Base-by-base conservation (phyloP, 2,329 filamentous ascomycete genomes). In the Venturia oleaginea region DNA sequence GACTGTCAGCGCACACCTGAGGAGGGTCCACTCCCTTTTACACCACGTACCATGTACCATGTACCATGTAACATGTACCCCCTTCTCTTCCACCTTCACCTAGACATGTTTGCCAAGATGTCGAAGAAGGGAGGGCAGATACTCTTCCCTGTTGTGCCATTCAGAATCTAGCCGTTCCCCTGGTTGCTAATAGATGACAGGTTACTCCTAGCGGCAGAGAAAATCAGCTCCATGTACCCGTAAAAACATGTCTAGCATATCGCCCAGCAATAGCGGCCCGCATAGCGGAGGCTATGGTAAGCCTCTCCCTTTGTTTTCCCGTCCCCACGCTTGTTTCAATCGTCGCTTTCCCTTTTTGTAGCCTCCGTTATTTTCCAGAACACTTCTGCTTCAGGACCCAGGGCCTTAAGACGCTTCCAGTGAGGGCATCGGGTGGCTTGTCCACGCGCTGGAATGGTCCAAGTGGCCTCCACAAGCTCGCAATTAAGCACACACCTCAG, bases 221-320 rank as follows among this genome's bases (percentile, higher is more conserved):
- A 4, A 1, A 10, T 22, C 51, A 57, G 15, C 51, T 57, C 51
- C 7, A 57, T 57, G 51, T 57, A n/a, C 51, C 51, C 34, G 51
- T 57, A 34, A 57, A 32, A 57, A 8, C 27, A 57, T 57, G 51
- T 57, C 51, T 34, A 57, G 51, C 17, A n/a, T 34, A 8, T 57
- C 51, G 17, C 51, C 51, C 27, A 34, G 15, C 51, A 57, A 34
- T 34, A 57, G 51, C 15, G 51, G 51, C 51, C 51, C 51, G 30
- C 51, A 57, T n/a, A 34, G 51, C n/a, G 51, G 51, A 34, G 51
- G 34, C 51, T 57, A 57, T 57, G 51, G 51, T 57, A 57, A 57
- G 51, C 51, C 51, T 34, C 17, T 22, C 51, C 34, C 15, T 57
- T 34, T 57, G 51, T 11, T 57, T 57, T 57, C 30, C 51, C 30